Evolutionary conservation across 805 yeast genomes (phyloP).

Genomic region (Lipomyces sp.): DNA sequence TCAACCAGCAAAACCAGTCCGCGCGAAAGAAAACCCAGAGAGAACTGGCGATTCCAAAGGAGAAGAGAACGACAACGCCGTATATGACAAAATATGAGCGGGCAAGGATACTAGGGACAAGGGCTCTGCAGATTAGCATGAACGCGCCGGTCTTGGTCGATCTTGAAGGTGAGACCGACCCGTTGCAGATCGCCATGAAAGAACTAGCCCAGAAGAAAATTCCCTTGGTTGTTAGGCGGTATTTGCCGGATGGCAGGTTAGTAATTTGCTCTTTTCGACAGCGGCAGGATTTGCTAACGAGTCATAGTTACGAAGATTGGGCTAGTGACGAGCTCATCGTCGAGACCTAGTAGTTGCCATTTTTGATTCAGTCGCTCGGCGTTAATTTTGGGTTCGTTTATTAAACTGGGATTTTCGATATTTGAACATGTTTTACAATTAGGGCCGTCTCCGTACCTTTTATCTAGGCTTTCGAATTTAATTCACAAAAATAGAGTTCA

Average conservation of each 20-base stretch:
- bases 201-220: conserved; percentile 93
- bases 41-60: conserved; percentile 87
- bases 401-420: conserved; percentile 1
- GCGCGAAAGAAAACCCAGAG: conserved; percentile 65
- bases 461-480: conserved; percentile 10
- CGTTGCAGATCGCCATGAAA: conserved; percentile 95
- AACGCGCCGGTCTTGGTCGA: conserved; percentile 98
- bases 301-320: conserved; percentile 88
- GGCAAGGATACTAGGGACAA: conserved; percentile 95
- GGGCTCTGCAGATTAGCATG: conserved; percentile 96
- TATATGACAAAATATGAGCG: conserved; percentile 99
- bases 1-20: conserved; percentile 56
- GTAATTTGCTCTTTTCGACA: not conserved
- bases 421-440: not conserved
- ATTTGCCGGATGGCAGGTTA: conserved; percentile 81
- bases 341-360: conserved; percentile 57
- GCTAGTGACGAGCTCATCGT: conserved; percentile 96
- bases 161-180: conserved; percentile 98
- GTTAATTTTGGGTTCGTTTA: not conserved
- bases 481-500: not conserved
- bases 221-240: conserved; percentile 93
- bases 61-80: conserved; percentile 91
- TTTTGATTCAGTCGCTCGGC: not conserved
- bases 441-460: not conserved
- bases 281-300: conserved; percentile 1